Conservation (phyloP, 176 grass and related monocot species). For the Avena eriantha region DNA sequence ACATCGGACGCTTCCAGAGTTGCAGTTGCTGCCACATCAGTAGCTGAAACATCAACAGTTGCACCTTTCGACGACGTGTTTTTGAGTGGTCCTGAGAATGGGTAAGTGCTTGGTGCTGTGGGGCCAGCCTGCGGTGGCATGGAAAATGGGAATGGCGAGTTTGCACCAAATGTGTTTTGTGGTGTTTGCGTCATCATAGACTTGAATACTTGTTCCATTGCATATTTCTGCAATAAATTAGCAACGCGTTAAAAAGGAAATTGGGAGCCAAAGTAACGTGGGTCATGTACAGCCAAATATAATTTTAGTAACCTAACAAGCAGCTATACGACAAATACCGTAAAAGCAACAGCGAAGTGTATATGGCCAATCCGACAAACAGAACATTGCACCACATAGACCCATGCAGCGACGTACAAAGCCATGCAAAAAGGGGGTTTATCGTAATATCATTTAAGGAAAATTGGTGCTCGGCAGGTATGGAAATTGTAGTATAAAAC, state of each 20-base stretch:
- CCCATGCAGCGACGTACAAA: not conserved
- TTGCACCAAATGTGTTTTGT: slow-evolving; percentile 65
- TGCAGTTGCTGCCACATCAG: slow-evolving; percentile 62
- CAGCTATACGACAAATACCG: not conserved
- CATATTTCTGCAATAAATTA: slow-evolving; percentile 65
- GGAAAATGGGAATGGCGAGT: slow-evolving; percentile 80
- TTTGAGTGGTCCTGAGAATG: slow-evolving; percentile 52
- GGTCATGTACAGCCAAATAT: not conserved
- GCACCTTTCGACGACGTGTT: slow-evolving; percentile 46
- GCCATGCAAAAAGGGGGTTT: not conserved
- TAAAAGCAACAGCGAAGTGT: slow-evolving; percentile 16
- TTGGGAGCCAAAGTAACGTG: not conserved
- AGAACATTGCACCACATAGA: not conserved
- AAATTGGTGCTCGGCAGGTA: not conserved
- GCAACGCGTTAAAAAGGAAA: slow-evolving; percentile 10
- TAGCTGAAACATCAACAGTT: slow-evolving; percentile 74
- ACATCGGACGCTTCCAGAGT: slow-evolving; percentile 55
- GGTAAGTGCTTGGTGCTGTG: slow-evolving; percentile 54
- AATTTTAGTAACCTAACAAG: slow-evolving; percentile 17
- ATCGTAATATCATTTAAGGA: not conserved
- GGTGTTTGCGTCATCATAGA: slow-evolving; percentile 92
- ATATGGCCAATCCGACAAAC: not conserved
- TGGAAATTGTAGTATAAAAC: slow-evolving; percentile 4
- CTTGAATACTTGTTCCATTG: slow-evolving; percentile 91
- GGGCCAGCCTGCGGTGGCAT: slow-evolving; percentile 58